phyloP scores from a whole-genome alignment of 2,329 filamentous ascomycete genomes.

The Fusarium sp. region DNA sequence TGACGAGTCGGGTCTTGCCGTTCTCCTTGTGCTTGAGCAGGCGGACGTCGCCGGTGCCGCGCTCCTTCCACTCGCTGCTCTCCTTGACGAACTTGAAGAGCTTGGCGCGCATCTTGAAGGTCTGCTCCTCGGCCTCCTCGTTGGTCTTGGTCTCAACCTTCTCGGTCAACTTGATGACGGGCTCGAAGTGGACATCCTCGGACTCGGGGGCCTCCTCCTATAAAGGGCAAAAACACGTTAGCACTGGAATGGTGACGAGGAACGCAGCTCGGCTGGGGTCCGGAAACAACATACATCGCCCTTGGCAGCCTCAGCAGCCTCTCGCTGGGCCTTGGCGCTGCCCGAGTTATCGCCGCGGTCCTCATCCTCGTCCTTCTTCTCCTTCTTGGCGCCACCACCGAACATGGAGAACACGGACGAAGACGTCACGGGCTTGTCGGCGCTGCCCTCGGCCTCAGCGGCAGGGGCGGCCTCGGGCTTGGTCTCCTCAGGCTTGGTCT shows the following conservation, averaged over 20 bases:
- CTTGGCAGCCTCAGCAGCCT: constrained; percentile 65
- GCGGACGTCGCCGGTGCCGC: constrained; percentile 94
- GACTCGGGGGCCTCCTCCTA: constrained; percentile 75
- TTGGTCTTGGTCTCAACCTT: constrained; percentile 98
- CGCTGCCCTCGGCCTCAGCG: constrained; percentile 27
- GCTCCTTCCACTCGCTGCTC: constrained; percentile 97
- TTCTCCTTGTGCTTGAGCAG: constrained; percentile 99
- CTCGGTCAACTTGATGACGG: constrained; percentile 93
- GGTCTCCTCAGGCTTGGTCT: constrained; percentile 45
- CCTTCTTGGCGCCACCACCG: constrained; percentile 95
- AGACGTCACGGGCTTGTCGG: constrained; percentile 58
- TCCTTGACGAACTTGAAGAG: constrained; percentile 98
- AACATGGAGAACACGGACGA: constrained; percentile 96
- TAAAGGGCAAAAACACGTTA: constrained; percentile 13
- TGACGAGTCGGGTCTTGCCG: constrained; percentile 95
- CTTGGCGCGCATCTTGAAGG: constrained; percentile 99
- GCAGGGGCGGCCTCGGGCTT: constrained; percentile 43
- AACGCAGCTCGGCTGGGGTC: constrained; percentile 12
- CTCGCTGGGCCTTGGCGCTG: constrained; percentile 80
- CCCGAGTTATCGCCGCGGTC: constrained; percentile 87
- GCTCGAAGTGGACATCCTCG: constrained; percentile 95
- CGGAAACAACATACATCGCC: constrained; percentile 56
- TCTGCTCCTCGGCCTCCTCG: constrained; percentile 96
- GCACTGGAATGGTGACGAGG: constrained; percentile 2
- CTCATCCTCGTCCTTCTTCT: constrained; percentile 79